Percentiles rank a stretch among this genome's conserved stretches.
phyloP scores from a whole-genome alignment of 1,139 yeast species.

The Nadsonia commutata region DNA sequence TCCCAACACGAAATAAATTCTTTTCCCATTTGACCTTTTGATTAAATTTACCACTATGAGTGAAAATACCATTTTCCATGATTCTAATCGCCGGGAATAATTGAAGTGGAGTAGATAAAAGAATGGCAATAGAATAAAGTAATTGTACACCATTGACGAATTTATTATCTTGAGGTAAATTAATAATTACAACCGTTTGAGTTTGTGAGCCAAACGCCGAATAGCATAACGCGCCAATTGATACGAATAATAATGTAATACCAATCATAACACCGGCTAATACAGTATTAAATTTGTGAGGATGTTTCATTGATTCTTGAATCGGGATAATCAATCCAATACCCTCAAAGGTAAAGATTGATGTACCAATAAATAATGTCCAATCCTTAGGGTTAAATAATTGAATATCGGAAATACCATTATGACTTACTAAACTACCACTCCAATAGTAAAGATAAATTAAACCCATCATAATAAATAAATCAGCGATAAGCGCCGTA shows the following conservation, averaged over 20 bases:
- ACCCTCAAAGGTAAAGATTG: conserved; percentile 94
- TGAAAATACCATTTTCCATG: conserved; percentile 53
- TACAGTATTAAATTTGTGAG: conserved; percentile 56
- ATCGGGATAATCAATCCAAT: conserved; percentile 88
- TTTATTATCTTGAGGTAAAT: conserved; percentile 61
- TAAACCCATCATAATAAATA: conserved; percentile 70
- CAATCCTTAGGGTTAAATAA: conserved; percentile 59
- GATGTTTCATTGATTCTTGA: conserved; percentile 84
- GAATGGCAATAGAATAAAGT: conserved; percentile 72
- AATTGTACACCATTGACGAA: conserved; percentile 58
- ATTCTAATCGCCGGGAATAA: conserved; percentile 80
- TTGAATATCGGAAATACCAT: conserved; percentile 44
- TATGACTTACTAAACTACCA: conserved; percentile 35
- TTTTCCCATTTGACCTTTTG: conserved; percentile 67
- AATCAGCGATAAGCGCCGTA: conserved; percentile 78
- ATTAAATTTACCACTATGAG: conserved; percentile 55
- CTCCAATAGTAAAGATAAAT: conserved; percentile 67
- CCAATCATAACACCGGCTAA: conserved; percentile 60
- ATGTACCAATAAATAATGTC: conserved; percentile 84
- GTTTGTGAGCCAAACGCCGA: conserved; percentile 72
- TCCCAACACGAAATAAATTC: conserved; percentile 48
- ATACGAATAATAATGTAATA: conserved; percentile 62
- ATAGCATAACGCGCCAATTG: conserved; percentile 70
- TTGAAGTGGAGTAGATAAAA: conserved; percentile 83
- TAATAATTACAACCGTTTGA: conserved; percentile 74